Evolutionary conservation across 2,329 filamentous ascomycete genomes (phyloP).

Genomic region (Fusarium paranaense): DNA sequence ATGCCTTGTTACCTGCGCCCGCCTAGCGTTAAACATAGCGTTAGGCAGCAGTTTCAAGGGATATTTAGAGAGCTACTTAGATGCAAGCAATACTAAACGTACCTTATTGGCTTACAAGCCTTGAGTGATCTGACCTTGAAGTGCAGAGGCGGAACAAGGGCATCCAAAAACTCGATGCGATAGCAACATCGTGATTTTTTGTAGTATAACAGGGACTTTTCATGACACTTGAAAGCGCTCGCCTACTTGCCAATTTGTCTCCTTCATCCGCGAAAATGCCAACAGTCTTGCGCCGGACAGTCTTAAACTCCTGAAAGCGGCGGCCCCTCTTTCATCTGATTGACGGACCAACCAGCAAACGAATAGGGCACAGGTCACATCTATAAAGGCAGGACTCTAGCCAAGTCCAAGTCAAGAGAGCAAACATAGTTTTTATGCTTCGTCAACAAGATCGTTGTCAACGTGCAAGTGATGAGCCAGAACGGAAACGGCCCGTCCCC

Average conservation of each 20-base stretch:
- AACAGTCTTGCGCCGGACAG: neutral
- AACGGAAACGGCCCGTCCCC: neutral
- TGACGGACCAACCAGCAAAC: neutral
- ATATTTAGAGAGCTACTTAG: neutral
- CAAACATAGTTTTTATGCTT: neutral
- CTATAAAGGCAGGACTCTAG: neutral
- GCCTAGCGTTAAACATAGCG: neutral
- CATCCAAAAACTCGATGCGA: neutral
- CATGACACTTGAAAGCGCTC: neutral
- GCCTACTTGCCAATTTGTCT: neutral
- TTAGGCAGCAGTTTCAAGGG: neutral
- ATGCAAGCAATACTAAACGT: neutral
- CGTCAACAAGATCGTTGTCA: neutral
- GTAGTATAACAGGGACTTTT: neutral
- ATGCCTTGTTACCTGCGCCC: neutral
- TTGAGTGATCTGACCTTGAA: neutral
- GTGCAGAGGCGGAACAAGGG: neutral
- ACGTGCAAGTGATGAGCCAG: neutral
- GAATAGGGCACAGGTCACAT: neutral
- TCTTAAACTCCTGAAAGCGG: neutral
- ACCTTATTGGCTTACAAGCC: neutral
- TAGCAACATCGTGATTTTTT: neutral
- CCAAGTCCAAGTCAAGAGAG: neutral
- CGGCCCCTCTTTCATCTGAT: neutral
- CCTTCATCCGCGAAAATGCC: neutral